phyloP scores from a whole-genome alignment of 257 asterid species.

The Anisodus acutangulus region DNA sequence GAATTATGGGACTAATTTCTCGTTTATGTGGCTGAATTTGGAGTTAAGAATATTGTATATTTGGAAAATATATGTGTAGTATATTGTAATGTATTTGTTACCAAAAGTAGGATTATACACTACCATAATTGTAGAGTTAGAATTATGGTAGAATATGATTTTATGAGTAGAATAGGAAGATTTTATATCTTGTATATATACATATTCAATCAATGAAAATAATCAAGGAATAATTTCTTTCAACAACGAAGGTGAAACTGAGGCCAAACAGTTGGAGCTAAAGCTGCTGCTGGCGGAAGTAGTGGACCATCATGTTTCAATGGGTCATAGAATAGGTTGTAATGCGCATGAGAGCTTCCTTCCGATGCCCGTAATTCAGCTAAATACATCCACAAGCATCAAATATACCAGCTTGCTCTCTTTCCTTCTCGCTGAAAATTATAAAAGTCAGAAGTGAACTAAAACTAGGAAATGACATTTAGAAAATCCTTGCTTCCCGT shows the following conservation, averaged over 20 bases:
- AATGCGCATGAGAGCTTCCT: constrained; percentile 77
- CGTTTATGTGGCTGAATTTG: too few relatives aligned
- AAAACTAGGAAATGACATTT: constrained; percentile 19
- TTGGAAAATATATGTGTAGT: too few relatives aligned
- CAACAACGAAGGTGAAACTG: constrained; percentile 98
- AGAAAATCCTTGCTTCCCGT: background rate
- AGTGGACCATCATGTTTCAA: constrained; percentile 67
- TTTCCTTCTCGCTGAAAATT: constrained; percentile 79
- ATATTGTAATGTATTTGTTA: too few relatives aligned
- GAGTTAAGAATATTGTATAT: too few relatives aligned
- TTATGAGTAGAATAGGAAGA: too few relatives aligned
- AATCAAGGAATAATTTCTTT: too few relatives aligned
- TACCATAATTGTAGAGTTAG: too few relatives aligned
- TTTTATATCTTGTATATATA: too few relatives aligned
- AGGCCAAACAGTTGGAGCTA: constrained; percentile 98
- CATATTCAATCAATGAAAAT: too few relatives aligned
- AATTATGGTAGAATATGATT: too few relatives aligned
- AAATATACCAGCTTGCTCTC: constrained; percentile 85
- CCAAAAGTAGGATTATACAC: too few relatives aligned
- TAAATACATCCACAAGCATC: constrained; percentile 80
- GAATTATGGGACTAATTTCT: too few relatives aligned
- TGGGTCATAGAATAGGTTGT: constrained; percentile 82
- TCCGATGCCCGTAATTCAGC: constrained; percentile 76
- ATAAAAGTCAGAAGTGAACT: background rate
- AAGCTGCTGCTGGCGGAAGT: constrained; percentile 97